These are phyloP conservation scores for Diaporthe batatas DNA, from an alignment of 2,329 filamentous ascomycete species.

Conservation along the genomic window DNA sequence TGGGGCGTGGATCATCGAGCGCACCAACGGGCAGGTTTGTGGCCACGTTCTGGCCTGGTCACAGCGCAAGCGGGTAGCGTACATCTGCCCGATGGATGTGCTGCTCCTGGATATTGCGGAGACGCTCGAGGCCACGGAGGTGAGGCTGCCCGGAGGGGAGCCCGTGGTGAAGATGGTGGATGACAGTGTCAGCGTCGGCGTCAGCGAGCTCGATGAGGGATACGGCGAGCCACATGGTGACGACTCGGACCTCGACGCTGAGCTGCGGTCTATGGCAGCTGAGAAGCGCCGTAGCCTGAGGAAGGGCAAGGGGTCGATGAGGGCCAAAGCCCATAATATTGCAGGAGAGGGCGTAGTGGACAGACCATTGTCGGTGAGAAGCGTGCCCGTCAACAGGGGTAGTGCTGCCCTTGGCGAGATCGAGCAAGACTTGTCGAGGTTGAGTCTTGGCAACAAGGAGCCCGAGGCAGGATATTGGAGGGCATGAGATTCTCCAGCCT, in stretches of 20 bases:
- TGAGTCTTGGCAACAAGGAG: conserved; percentile 36
- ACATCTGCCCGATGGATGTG: conserved; percentile 96
- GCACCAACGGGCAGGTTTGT: conserved; percentile 81
- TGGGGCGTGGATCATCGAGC: conserved; percentile 92
- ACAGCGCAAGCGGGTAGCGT: conserved; percentile 82
- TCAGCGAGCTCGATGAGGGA: conserved; percentile 66
- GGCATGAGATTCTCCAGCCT: neutral
- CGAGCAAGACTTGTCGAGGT: conserved; percentile 26
- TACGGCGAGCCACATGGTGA: conserved; percentile 66
- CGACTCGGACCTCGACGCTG: conserved; percentile 32
- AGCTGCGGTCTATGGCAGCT: conserved; percentile 40
- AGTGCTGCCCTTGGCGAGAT: conserved; percentile 22
- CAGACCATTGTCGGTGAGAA: conserved; percentile 23
- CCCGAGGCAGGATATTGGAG: conserved; percentile 24
- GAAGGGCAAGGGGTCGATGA: conserved; percentile 41
- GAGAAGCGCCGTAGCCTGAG: conserved; percentile 39
- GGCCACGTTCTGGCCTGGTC: conserved; percentile 94
- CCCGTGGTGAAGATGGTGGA: conserved; percentile 53
- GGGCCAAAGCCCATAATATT: neutral
- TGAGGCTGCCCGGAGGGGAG: conserved; percentile 77
- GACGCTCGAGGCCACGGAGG: conserved; percentile 76
- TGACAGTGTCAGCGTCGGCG: conserved; percentile 53
- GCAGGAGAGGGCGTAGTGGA: conserved; percentile 3
- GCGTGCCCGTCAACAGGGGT: conserved; percentile 5
- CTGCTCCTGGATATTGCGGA: conserved; percentile 87